A percentile compares a stretch with the other conserved stretches of the same genome.
Conservation (phyloP, 2,329 filamentous ascomycete genomes). For the Monilinia aucupariae region DNA sequence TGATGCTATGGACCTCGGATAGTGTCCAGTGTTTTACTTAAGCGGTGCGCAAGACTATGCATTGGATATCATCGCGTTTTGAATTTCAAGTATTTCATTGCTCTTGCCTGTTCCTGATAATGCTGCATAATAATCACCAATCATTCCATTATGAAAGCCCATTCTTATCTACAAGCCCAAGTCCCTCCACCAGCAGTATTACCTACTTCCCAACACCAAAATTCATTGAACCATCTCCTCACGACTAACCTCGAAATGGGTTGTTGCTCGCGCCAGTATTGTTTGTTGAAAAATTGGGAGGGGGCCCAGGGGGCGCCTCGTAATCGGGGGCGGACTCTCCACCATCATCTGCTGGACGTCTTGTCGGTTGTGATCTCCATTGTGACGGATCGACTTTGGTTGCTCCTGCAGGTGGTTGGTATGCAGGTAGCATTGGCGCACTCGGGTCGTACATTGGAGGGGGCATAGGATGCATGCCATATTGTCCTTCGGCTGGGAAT, state of each 20-base stretch:
- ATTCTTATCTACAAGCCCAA: background rate
- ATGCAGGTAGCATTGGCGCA: constrained; percentile 47
- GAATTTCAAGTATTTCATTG: background rate
- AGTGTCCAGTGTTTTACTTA: constrained; percentile 7
- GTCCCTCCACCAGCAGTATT: background rate
- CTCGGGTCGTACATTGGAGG: constrained; percentile 53
- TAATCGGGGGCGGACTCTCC: constrained; percentile 36
- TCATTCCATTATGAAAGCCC: background rate
- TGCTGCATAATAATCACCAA: constrained; percentile 19
- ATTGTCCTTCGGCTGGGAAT: constrained; percentile 37
- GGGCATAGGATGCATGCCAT: constrained; percentile 49
- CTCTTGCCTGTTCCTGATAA: constrained; percentile 36
- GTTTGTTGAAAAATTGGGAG: constrained; percentile 37
- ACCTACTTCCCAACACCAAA: constrained; percentile 18
- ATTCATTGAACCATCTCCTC: constrained; percentile 18
- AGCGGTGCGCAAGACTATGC: constrained; percentile 4
- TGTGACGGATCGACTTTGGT: constrained; percentile 52
- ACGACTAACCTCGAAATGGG: constrained; percentile 31
- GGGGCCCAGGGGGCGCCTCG: constrained; percentile 46
- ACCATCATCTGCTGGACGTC: constrained; percentile 28
- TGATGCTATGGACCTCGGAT: constrained; percentile 63
- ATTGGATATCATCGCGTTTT: background rate
- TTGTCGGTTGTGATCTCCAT: constrained; percentile 34
- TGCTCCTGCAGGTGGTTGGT: constrained; percentile 46
- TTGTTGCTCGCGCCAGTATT: constrained; percentile 36